phyloP scores from a whole-genome alignment of 805 yeast species.

The Starmerella vitae region DNA sequence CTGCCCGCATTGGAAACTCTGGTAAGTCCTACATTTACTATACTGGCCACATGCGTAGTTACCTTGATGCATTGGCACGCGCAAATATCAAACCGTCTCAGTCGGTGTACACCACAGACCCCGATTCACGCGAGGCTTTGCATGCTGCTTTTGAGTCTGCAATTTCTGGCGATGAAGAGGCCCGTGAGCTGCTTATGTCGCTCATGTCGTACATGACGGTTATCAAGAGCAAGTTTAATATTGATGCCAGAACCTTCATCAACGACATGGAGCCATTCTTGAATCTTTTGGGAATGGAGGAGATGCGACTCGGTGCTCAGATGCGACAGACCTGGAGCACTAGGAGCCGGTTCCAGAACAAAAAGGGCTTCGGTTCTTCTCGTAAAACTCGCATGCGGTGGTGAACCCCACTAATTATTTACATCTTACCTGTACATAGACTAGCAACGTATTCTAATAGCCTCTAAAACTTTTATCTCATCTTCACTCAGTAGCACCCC shows the following conservation, averaged over 20 bases:
- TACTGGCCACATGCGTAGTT: conserved; percentile 44
- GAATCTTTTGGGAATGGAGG: conserved; percentile 19
- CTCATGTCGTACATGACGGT: conserved; percentile 22
- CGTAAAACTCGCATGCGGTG: conserved; percentile 23
- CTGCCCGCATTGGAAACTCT: conserved; percentile 77
- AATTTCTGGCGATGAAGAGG: conserved; percentile 18
- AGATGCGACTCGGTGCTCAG: conserved; percentile 13
- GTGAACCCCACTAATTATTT: conserved; percentile 9
- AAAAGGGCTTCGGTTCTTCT: conserved; percentile 17
- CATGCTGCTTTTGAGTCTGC: conserved; percentile 10
- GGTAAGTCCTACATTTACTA: conserved; percentile 59
- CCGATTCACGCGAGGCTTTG: conserved; percentile 13
- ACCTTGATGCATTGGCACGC: conserved; percentile 28
- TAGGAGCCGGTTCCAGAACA: neutral
- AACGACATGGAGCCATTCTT: conserved; percentile 22
- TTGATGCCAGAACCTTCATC: conserved; percentile 17
- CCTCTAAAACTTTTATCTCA: neutral
- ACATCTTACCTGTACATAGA: neutral
- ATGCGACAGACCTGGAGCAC: conserved; percentile 18
- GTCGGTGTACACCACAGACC: conserved; percentile 14
- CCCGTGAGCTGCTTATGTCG: conserved; percentile 19
- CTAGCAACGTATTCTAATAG: conserved; percentile 1
- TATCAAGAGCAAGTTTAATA: conserved; percentile 16
- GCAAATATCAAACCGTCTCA: conserved; percentile 41
- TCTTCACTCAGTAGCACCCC: conserved; percentile 5